A percentile compares a stretch with the other conserved stretches of the same genome.
phyloP scores from a whole-genome alignment of 164 flowering plant genomes.

The Vitis rotundifolia region DNA sequence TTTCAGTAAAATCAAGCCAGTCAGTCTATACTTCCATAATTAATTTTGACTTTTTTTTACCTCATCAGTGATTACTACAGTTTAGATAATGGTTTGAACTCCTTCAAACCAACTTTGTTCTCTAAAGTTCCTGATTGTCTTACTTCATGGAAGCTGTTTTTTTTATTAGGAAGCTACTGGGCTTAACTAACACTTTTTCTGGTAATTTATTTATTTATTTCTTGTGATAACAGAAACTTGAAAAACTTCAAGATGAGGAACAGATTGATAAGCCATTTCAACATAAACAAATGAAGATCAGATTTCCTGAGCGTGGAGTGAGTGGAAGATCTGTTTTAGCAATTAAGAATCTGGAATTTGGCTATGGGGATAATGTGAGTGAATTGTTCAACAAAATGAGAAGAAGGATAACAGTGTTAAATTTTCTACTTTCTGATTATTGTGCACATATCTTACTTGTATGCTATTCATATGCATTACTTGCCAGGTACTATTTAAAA shows the following conservation, averaged over 20 bases:
- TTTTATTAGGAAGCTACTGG: background rate
- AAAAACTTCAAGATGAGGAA: constrained; percentile 84
- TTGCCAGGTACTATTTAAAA: constrained; percentile 70
- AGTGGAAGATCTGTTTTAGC: constrained; percentile 76
- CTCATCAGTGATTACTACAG: too few species aligned
- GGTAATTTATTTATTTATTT: background rate
- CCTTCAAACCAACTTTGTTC: too few species aligned
- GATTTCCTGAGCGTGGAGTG: constrained; percentile 93
- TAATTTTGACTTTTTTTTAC: too few species aligned
- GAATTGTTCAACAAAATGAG: background rate
- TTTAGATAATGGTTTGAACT: too few species aligned
- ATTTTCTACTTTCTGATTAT: constrained; percentile 1
- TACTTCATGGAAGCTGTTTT: too few species aligned
- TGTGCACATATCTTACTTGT: background rate
- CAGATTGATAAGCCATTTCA: constrained; percentile 94
- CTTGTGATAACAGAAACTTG: constrained; percentile 71
- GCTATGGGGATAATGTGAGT: constrained; percentile 69
- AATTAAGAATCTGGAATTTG: constrained; percentile 69
- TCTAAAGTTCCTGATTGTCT: too few species aligned
- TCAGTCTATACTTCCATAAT: background rate
- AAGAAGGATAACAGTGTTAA: background rate
- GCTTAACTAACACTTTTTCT: background rate
- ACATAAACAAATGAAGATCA: constrained; percentile 85
- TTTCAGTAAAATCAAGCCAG: background rate
- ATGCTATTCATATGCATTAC: constrained; percentile 1